Evolutionary conservation across 2,329 filamentous ascomycete species (phyloP), one percentile per base, ranked within the genome.

Genomic region (Samsoniella hepiali): DNA sequence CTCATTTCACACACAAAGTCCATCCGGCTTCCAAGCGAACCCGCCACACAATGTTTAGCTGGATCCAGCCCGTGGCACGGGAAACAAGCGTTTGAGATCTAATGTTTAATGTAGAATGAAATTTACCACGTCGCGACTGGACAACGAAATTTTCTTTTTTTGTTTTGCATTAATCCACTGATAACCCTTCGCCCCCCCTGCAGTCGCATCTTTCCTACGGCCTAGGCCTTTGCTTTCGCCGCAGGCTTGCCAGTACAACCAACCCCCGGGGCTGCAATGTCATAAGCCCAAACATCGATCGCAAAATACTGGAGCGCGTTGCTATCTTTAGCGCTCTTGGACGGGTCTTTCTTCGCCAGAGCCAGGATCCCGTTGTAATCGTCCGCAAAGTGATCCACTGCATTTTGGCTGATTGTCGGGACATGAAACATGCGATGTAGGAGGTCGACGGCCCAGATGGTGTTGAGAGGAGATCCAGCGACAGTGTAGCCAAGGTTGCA

Each of bases 251-350:
- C 86, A 0, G 82, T 72, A 71, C 88, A 90, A 0, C 88, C 88
- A 34, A 82, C 78, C 0, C 87, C 87, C 0, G 87, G 87, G 5
- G 84, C 77, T 8, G 84, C 84, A 68, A 90, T 80, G 65, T 90
- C 87, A 66, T 82, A 85, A 0, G 87, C 87, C 72, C 88, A 91
- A 1, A 79, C 85, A 64, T 90, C 86, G 7, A 89, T 81, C 5
- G 88, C 88, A 71, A 91, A 91, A 73, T 87, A 88, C 74, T 89
- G 85, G 49, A 91, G 77, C 0, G 82, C 81, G 66, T 89, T 82
- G 38, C 82, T 87, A 74, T 91, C 87, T 34, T 81, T 76, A 3
- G 78, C 82, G 3, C 81, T 77, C 32, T 80, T 78, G 5, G 77
- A 74, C 8, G 83, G 80, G 8, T 80, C 75, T 11, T 70, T 67